Conservation (phyloP, 768 basidiomycete species). For the Russula vinacea region DNA sequence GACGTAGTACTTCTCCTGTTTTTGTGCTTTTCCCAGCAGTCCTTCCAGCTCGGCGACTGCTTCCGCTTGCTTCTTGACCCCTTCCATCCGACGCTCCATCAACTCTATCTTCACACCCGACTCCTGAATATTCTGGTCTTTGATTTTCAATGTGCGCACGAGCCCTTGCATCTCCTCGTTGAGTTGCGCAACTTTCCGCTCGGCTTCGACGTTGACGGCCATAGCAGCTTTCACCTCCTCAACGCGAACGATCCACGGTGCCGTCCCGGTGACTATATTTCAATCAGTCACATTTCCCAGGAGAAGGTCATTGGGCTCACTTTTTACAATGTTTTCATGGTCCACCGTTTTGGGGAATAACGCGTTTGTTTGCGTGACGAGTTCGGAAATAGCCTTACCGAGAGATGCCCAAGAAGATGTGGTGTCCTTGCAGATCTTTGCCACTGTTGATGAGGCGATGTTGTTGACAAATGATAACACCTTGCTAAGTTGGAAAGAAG, state of each 20-base stretch:
- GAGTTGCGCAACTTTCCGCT: constrained; percentile 78
- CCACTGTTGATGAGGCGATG: constrained; percentile 66
- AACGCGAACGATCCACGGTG: constrained; percentile 85
- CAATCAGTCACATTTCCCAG: constrained; percentile 7
- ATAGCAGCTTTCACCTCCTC: constrained; percentile 78
- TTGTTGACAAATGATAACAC: constrained; percentile 71
- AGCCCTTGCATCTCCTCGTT: constrained; percentile 90
- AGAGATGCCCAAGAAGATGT: constrained; percentile 76
- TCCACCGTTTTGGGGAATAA: constrained; percentile 73
- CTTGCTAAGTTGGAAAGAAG: constrained; percentile 69
- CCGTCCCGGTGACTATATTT: constrained; percentile 58
- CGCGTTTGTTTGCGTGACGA: constrained; percentile 67
- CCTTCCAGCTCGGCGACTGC: constrained; percentile 74
- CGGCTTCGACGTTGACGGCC: constrained; percentile 88
- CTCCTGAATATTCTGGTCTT: constrained; percentile 90
- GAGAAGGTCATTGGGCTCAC: constrained; percentile 45
- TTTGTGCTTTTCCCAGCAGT: constrained; percentile 74
- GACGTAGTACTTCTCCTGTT: constrained; percentile 86
- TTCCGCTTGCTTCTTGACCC: constrained; percentile 87
- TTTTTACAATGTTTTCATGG: constrained; percentile 70
- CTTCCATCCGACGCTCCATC: constrained; percentile 90
- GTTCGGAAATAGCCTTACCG: constrained; percentile 59
- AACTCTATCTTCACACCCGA: constrained; percentile 88
- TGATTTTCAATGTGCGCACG: constrained; percentile 75
- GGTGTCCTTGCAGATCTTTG: constrained; percentile 62